Conservation (phyloP, 2,329 filamentous ascomycete species). For the Calonectria naviculata region DNA sequence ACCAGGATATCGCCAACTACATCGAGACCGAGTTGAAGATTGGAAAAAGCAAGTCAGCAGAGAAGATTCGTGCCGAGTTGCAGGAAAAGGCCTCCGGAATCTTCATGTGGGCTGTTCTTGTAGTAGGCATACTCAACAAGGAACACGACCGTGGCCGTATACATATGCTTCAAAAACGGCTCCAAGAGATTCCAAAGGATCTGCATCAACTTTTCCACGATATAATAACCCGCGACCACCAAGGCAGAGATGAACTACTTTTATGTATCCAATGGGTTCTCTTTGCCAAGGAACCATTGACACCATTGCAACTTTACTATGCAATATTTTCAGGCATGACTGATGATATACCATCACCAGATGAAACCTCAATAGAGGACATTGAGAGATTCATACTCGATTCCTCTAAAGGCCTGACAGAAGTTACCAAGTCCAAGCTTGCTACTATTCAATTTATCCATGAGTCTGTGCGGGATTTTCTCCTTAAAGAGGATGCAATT, state of each 20-base stretch:
- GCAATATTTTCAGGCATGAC: constrained; percentile 14
- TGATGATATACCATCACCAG: background rate
- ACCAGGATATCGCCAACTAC: constrained; percentile 37
- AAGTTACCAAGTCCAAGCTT: background rate
- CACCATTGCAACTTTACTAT: constrained; percentile 55
- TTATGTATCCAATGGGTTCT: constrained; percentile 65
- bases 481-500: background rate
- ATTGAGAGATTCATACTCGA: background rate
- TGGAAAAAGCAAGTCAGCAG: accelerated
- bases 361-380: background rate
- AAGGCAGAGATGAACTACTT: constrained; percentile 52
- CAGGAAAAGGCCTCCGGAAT: constrained; percentile 51
- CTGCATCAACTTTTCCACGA: constrained; percentile 62
- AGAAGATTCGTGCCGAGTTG: constrained; percentile 35
- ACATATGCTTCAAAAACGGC: constrained; percentile 32
- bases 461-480: background rate
- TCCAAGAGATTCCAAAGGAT: constrained; percentile 49
- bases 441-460: background rate
- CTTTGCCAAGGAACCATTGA: constrained; percentile 57
- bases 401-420: background rate
- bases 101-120: constrained; percentile 58
- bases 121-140: constrained; percentile 50
- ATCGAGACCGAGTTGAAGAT: constrained; percentile 23
- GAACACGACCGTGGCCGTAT: constrained; percentile 44
- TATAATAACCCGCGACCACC: constrained; percentile 59